Percentiles rank a stretch among this genome's conserved stretches.
Conservation (phyloP, 208 protist species). For the Leishmania tarentolae region DNA sequence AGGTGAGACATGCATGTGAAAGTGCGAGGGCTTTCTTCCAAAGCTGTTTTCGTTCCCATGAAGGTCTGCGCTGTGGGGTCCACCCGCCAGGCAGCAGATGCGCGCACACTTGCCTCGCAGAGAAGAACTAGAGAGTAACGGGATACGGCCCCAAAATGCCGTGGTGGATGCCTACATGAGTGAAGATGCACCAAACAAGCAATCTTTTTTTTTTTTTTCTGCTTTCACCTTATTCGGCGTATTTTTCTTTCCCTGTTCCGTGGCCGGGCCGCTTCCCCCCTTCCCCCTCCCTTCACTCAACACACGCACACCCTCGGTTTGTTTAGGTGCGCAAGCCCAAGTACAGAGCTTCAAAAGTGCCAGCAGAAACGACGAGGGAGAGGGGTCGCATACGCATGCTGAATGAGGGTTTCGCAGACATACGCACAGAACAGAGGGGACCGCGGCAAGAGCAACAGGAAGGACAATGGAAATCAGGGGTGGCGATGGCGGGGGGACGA, state of each 20-base stretch:
- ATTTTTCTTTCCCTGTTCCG: neutral
- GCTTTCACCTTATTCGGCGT: neutral
- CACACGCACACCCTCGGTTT: neutral
- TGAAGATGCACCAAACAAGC: neutral
- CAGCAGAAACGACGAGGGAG: neutral
- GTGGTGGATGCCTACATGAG: neutral
- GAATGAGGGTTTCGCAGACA: neutral
- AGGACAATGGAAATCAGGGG: neutral
- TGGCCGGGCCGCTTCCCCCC: neutral
- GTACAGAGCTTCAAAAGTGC: no score
- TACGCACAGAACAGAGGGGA: neutral
- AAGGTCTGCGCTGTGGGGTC: neutral
- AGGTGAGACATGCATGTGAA: neutral
- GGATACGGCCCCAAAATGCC: neutral
- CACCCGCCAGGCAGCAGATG: neutral
- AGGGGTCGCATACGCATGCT: neutral
- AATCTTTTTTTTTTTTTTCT: neutral
- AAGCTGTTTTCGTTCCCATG: neutral
- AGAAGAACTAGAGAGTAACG: neutral
- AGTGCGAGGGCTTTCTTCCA: neutral
- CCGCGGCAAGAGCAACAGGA: neutral
- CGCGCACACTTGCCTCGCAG: neutral
- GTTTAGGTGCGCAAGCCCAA: no score
- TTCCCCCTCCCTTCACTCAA: neutral
- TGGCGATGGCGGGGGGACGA: neutral